Conservation (phyloP, 805 yeast species). For the Candida nitratophila region DNA sequence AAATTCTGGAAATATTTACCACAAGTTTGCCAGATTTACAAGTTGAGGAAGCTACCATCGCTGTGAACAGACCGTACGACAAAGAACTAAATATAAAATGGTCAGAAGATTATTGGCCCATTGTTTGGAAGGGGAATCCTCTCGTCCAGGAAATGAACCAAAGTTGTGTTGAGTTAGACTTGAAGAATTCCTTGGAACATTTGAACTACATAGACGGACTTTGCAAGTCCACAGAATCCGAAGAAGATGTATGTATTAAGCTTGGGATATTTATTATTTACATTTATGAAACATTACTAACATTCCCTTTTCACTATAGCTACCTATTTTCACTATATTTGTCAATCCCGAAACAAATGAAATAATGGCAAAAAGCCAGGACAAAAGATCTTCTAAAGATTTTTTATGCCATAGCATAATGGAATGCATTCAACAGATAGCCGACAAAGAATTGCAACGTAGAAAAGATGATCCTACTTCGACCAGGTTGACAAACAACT, state of each 20-base stretch:
- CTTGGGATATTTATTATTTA: neutral
- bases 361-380: slow-evolving; percentile 32
- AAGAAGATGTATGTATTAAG: neutral
- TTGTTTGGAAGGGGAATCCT: slow-evolving; percentile 92
- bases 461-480: slow-evolving; percentile 18
- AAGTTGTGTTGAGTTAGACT: slow-evolving; percentile 30
- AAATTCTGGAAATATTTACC: neutral
- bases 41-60: slow-evolving; percentile 33
- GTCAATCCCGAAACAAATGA: slow-evolving; percentile 46
- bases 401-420: slow-evolving; percentile 73
- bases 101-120: slow-evolving; percentile 75
- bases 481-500: slow-evolving; percentile 24
- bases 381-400: slow-evolving; percentile 32
- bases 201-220: slow-evolving; percentile 19
- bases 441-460: slow-evolving; percentile 41
- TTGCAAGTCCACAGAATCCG: neutral
- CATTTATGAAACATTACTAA: neutral
- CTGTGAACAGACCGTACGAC: slow-evolving; percentile 59
- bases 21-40: slow-evolving; percentile 12
- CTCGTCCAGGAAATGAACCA: slow-evolving; percentile 61
- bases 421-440: slow-evolving; percentile 60
- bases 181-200: slow-evolving; percentile 31
- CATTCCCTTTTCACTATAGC: neutral
- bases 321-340: slow-evolving; percentile 47
- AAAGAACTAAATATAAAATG: slow-evolving; percentile 61